Percentiles rank a stretch among this genome's conserved stretches.
These are phyloP conservation scores for Boletus reticulatus DNA, from an alignment of 768 basidiomycete genomes.

Conservation along the genomic window DNA sequence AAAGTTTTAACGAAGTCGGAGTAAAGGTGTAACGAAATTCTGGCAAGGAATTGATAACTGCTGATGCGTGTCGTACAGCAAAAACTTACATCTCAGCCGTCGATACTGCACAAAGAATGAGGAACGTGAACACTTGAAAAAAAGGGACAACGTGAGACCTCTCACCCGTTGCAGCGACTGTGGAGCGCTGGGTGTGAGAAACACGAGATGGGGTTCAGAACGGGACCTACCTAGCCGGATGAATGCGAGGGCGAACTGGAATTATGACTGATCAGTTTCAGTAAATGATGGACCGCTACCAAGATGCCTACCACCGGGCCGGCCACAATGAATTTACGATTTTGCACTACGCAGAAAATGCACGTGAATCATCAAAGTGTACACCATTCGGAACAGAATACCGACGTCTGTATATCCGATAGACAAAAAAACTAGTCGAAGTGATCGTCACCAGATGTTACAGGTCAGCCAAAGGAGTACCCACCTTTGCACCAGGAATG, in stretches of 20 bases:
- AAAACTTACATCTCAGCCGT: conserved; percentile 20
- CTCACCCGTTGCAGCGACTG: conserved; percentile 23
- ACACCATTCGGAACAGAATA: not conserved
- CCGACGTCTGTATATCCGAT: conserved; percentile 26
- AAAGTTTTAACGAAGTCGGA: conserved; percentile 5
- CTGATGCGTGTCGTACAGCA: too few species aligned
- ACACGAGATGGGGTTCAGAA: too few species aligned
- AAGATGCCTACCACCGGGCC: conserved; percentile 13
- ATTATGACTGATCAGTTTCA: not conserved
- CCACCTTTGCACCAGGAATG: conserved; percentile 25
- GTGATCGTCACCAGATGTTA: not conserved
- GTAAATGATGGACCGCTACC: not conserved
- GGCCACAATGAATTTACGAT: conserved; percentile 9
- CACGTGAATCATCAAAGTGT: not conserved
- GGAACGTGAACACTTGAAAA: not conserved
- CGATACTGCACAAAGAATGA: conserved; percentile 12
- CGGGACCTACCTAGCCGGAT: conserved; percentile 16
- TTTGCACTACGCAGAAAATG: conserved; percentile 10
- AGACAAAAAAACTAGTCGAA: conserved; percentile 21
- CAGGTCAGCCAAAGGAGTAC: not conserved
- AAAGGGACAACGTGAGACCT: not conserved
- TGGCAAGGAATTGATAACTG: not conserved
- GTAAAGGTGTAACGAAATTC: conserved; percentile 13
- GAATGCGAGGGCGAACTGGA: conserved; percentile 15
- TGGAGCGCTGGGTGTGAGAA: not conserved